A percentile compares a stretch with the other conserved stretches of the same genome.
Conservation (phyloP, 192 early-diverging fungal species). For the Coemansia javaensis region DNA sequence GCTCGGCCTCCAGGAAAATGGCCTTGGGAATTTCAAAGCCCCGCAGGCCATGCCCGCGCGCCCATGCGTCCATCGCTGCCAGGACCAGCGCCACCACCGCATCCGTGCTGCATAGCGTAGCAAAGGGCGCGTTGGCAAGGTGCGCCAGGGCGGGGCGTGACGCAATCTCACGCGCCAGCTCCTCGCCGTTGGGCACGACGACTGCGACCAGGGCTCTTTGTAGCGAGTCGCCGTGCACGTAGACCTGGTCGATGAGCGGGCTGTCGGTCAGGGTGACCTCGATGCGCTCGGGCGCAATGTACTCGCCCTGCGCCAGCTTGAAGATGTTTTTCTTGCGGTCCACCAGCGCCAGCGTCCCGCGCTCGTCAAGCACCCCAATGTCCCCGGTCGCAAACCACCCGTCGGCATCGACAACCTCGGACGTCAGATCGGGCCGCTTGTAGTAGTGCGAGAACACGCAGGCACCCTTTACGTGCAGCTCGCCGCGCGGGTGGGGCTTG, state of each 20-base stretch:
- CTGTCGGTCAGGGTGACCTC: conserved; percentile 60
- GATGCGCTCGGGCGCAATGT: conserved; percentile 81
- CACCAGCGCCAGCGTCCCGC: conserved; percentile 67
- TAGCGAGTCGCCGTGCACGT: conserved; percentile 78
- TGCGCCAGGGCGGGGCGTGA: conserved; percentile 24
- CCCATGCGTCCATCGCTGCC: conserved; percentile 51
- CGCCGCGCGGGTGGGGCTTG: conserved; percentile 61
- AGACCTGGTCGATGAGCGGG: conserved; percentile 63
- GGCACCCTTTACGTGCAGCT: conserved; percentile 75
- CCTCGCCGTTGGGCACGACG: conserved; percentile 66
- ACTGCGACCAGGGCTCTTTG: conserved; percentile 72
- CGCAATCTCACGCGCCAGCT: conserved; percentile 43
- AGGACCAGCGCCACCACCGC: conserved; percentile 52
- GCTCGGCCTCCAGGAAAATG: conserved; percentile 59
- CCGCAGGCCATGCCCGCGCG: conserved; percentile 56
- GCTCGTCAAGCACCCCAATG: conserved; percentile 66
- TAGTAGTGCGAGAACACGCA: conserved; percentile 72
- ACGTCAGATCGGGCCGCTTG: conserved; percentile 73
- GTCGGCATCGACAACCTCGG: conserved; percentile 65
- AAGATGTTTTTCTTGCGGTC: conserved; percentile 84
- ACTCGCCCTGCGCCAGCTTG: conserved; percentile 73
- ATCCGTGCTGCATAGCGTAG: conserved; percentile 54
- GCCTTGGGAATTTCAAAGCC: conserved; percentile 73
- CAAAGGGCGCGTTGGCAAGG: conserved; percentile 2
- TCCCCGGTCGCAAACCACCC: conserved; percentile 85